Conservation (phyloP, 176 grass and related monocot species). For the Musa itinerans region DNA sequence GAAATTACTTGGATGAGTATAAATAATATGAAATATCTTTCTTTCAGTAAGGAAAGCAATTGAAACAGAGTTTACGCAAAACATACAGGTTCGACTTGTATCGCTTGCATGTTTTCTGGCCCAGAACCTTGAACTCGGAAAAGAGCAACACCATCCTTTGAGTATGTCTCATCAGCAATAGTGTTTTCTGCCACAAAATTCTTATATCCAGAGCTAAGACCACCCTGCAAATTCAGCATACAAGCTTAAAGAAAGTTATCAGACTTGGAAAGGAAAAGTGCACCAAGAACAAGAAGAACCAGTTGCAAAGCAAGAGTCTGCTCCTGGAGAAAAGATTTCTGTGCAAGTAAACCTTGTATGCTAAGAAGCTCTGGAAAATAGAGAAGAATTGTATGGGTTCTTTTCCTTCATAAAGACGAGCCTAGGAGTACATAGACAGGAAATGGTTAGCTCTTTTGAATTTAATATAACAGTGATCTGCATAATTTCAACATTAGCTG, state of each 20-base stretch:
- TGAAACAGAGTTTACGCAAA: background rate
- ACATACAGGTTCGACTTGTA: constrained; percentile 85
- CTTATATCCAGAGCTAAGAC: constrained; percentile 59
- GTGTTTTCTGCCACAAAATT: constrained; percentile 30
- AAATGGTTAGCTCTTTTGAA: background rate
- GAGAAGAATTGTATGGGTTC: constrained; percentile 71
- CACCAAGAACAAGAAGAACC: background rate
- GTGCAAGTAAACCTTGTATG: constrained; percentile 62
- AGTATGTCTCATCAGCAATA: constrained; percentile 27
- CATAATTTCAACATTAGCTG: background rate
- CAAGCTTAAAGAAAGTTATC: constrained; percentile 18
- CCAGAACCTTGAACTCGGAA: constrained; percentile 77
- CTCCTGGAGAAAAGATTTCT: background rate
- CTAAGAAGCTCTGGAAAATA: constrained; percentile 60
- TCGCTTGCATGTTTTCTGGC: constrained; percentile 61
- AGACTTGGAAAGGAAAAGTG: background rate
- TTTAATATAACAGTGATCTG: background rate
- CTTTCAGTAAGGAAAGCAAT: background rate
- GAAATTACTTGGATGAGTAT: background rate
- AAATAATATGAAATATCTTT: background rate
- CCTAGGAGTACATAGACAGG: constrained; percentile 27
- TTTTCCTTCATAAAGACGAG: constrained; percentile 53
- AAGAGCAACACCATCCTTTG: constrained; percentile 43
- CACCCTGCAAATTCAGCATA: constrained; percentile 32
- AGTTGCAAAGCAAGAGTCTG: background rate